Base-by-base conservation (phyloP, 805 yeast species). In the Saccharomycopsis babjevae region DNA sequence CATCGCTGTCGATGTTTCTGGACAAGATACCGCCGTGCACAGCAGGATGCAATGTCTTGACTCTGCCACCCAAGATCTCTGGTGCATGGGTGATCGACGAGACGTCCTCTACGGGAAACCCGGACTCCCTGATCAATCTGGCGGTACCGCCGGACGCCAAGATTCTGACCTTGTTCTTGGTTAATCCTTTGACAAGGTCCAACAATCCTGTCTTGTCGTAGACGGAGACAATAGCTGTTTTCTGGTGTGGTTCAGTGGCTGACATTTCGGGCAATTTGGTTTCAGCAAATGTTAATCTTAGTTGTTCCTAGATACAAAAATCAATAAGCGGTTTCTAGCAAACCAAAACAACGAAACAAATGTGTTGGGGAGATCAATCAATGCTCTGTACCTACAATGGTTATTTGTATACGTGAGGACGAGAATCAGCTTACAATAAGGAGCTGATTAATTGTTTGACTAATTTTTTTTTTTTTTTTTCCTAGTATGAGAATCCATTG, bases 101-200 rank as follows among this genome's bases (percentile, higher is more conserved):
- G 50, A 94, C 97, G 71, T 94, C 99, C 67, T 93, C 97, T 18
- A 94, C 98, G 54, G 96, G 93, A 84, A 94, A 93, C 13, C 98
- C 98, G 61, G 97, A 96, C 75, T 92, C 99, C 73, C 97, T 86
- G 61, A 94, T 85, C 79, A 94, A 79, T 70, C 82, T 84, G 61
- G 99, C 96, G 60, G 99, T 94, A 72, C 99, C 99, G 64, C 99
- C 99, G 50, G 97, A 89, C 58, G 98, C 99, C 62, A 94, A 81
- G 66, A 94, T 84, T 70, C 97, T 85, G 67, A 94, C 97, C 66
- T 90, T 83, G 75, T 90, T 88, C 68, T 86, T 87, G 65, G 83
- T 86, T 62, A 94, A 83, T 56, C 99, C 99, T 77, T 94, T 94
- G 68, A 98, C 98, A 67, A 94, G 82, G 74, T 94, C 99, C 69